Evolutionary conservation across 495 filamentous ascomycete genomes (phyloP).

Genomic region (Xylaria curta): DNA sequence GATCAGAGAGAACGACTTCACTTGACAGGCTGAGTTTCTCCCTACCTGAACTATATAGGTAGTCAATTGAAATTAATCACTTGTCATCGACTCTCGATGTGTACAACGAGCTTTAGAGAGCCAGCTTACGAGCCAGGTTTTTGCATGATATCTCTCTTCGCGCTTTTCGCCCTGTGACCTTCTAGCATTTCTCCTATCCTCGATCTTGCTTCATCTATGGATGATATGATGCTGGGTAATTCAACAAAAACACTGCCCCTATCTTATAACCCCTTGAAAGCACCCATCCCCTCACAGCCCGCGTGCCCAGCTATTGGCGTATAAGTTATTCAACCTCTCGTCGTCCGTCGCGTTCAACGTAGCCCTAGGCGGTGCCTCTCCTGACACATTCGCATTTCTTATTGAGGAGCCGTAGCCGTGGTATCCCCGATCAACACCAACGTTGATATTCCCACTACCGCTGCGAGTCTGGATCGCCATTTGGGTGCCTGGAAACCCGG

Average conservation of each 20-base stretch:
- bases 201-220: neutral
- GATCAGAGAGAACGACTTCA: neutral
- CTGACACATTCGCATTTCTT: neutral
- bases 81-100: neutral
- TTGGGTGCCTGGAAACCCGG: slow-evolving; percentile 17
- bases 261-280: neutral
- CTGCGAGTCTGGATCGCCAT: slow-evolving; percentile 9
- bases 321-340: slow-evolving; percentile 26
- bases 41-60: neutral
- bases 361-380: slow-evolving; percentile 12
- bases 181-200: neutral
- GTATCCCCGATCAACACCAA: neutral
- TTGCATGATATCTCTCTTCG: neutral
- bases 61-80: neutral
- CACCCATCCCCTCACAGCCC: neutral
- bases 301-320: slow-evolving; percentile 37
- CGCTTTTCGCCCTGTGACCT: neutral
- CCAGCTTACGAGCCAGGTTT: neutral
- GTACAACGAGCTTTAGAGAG: neutral
- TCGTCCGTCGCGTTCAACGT: slow-evolving; percentile 28
- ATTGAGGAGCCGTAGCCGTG: neutral
- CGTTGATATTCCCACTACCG: neutral
- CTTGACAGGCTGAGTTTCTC: neutral
- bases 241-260: neutral
- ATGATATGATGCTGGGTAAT: neutral